These are phyloP conservation scores for Biscutella laevigata DNA, from an alignment of 441 rosid genomes.

Conservation along the genomic window DNA sequence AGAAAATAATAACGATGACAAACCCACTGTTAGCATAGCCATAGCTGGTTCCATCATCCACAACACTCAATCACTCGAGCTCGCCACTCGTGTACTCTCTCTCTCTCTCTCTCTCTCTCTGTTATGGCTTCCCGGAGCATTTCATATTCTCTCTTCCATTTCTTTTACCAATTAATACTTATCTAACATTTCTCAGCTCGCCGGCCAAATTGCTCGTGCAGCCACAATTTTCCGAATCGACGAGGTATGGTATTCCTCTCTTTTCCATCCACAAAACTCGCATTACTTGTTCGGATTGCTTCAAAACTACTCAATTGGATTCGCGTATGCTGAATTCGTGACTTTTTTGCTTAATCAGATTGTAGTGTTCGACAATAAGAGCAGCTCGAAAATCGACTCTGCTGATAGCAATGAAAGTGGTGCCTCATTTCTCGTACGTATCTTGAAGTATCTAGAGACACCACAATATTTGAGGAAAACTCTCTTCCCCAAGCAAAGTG, in stretches of 20 bases:
- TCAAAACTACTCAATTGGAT: not conserved
- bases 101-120: conserved; percentile 3
- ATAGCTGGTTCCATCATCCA: conserved; percentile 87
- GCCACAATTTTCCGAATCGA: conserved; percentile 77
- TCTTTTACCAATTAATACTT: not conserved
- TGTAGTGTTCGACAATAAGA: conserved; percentile 75
- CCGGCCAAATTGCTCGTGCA: conserved; percentile 92
- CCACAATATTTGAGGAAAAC: conserved; percentile 87
- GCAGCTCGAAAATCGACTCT: conserved; percentile 30
- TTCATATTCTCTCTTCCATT: not conserved
- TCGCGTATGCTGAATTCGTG: not conserved
- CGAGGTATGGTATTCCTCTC: conserved; percentile 39
- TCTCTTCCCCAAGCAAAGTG: conserved; percentile 69
- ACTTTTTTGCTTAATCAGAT: conserved; percentile 33
- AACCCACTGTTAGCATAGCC: conserved; percentile 71
- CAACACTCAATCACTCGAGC: conserved; percentile 90
- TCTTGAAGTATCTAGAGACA: conserved; percentile 80
- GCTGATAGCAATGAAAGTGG: conserved; percentile 60
- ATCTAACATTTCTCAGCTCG: conserved; percentile 41
- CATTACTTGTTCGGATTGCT: not conserved
- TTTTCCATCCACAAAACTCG: not conserved
- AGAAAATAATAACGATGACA: conserved; percentile 2
- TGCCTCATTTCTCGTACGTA: conserved; percentile 66
- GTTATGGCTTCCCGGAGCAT: not conserved
- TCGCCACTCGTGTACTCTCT: conserved; percentile 73